Base-by-base conservation (phyloP, 192 early-diverging fungal genomes). In the Backusella tuberculispora region DNA sequence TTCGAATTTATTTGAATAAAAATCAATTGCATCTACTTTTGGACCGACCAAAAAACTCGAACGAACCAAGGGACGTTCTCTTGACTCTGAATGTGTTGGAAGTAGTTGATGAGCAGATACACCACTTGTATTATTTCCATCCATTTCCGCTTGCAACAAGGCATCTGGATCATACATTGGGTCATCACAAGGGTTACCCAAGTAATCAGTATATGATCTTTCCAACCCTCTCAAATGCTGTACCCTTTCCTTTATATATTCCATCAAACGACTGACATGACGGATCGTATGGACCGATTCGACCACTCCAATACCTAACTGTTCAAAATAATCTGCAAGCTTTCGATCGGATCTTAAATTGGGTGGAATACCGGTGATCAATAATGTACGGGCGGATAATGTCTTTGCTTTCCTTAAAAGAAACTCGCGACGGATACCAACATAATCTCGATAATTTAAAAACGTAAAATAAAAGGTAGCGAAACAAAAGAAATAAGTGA, bases 181-280 rank as follows among this genome's bases (percentile, higher is more conserved):
- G 47, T 88, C 85, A 37, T 69, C 64, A 42, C 91, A 93, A 0
- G 93, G 93, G 72, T 94, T 94, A 8, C 91, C 91, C 75, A 90
- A 88, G 34, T 89, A 87, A 56, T 78, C 45, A 24, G 78, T 79
- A 48, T 89, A 91, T 5, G 83, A 87, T 8, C 72, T 71, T 71
- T 94, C 93, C 60, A 93, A 74, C 5, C 73, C 73, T 14, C 83
- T 75, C n/a, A 94, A 76, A 43, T 73, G 84, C 38, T 82, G 69
- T 10, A 88, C 84, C 6, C 93, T 77, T 71, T 87, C 84, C 34
- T 87, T 76, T 7, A 90, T 86, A 15, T 83, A 76, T 29, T 87
- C 83, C 44, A 85, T 84, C 63, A 94, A 77, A 26, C 82, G 56
- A 6, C 85, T 78, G 47, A 90, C 88, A 75, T 85, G 88, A 40